These are phyloP conservation scores for Fraxinus latifolia DNA, from an alignment of 305 asterid species.

Conservation along the genomic window DNA sequence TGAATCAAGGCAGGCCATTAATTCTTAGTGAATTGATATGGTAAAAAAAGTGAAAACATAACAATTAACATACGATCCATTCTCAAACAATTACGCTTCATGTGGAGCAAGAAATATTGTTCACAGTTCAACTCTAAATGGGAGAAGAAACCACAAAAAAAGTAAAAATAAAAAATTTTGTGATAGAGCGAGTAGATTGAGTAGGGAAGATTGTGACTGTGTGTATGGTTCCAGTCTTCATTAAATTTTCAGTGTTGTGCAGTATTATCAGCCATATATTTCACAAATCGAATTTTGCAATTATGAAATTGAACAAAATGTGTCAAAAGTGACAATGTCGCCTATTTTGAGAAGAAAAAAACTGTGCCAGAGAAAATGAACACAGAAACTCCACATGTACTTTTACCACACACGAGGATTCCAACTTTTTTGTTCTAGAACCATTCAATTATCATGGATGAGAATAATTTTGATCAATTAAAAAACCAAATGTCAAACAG, in stretches of 20 bases:
- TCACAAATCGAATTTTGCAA: neutral
- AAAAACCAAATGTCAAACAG: neutral
- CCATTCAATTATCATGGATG: neutral
- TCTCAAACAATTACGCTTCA: neutral
- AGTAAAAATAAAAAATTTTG: neutral
- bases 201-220: neutral
- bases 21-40: neutral
- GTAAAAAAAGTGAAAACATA: neutral
- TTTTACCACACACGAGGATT: neutral
- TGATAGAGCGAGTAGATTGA: neutral
- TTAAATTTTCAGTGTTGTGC: neutral
- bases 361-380: neutral
- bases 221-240: neutral
- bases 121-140: neutral
- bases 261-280: neutral
- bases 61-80: neutral
- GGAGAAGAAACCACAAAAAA: neutral
- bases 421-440: neutral
- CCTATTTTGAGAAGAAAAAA: neutral
- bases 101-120: neutral
- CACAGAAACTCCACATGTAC: neutral
- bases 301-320: neutral
- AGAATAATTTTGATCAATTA: neutral
- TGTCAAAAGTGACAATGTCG: neutral
- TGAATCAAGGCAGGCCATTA: constrained; percentile 12